Evolutionary conservation across 768 basidiomycete species (phyloP), one percentile per base, ranked within the genome.

Genomic region (Pleurotus citrinopileatus): DNA sequence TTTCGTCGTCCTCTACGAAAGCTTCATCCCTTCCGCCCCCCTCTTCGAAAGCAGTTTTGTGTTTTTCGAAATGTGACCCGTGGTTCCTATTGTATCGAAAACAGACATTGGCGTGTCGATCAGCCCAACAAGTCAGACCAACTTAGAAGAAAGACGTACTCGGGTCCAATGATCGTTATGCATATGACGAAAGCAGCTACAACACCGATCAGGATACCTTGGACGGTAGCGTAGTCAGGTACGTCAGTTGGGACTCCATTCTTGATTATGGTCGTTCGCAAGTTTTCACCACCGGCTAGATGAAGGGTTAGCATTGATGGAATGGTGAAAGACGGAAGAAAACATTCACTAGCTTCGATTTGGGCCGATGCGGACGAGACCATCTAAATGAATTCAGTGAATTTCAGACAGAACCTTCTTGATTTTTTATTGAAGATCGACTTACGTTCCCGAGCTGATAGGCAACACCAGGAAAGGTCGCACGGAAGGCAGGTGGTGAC

Each of bases 401-500:
- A 52, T 12, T 26, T 32, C 37, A 25, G 4, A 29, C 27, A 20
- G 6, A 26, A n/a, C n/a, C n/a, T n/a, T n/a, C n/a, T n/a, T 15
- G 10, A 28, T 34, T 17, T 5, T 13, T 3, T 27, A 55, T 15
- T 6, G 15, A 23, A 4, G 2, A 61, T 68, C 36, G 12, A 77
- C 73, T 20, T 53, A 77, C 77, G 68, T 90, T 92, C 38, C 92
- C 90, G 22, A 93, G 60, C 61, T 93, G 92, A 69, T 94, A 94
- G 2, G 87, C 82, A 0, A 91, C 82, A 55, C 92, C 92, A 34
- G 89, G 88, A 76, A 92, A 94, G 1, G 88, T 88, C 3, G 91
- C 89, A 54, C 94, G 78, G 78, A 94, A 95, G 0, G 90, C 92
- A 3, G 91, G 88, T 2, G 94, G 94, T 0, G 89, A 88, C 71